These are phyloP conservation scores for Elongisporangium prolatum DNA, from an alignment of 352 stramenopile genomes.

Conservation along the genomic window DNA sequence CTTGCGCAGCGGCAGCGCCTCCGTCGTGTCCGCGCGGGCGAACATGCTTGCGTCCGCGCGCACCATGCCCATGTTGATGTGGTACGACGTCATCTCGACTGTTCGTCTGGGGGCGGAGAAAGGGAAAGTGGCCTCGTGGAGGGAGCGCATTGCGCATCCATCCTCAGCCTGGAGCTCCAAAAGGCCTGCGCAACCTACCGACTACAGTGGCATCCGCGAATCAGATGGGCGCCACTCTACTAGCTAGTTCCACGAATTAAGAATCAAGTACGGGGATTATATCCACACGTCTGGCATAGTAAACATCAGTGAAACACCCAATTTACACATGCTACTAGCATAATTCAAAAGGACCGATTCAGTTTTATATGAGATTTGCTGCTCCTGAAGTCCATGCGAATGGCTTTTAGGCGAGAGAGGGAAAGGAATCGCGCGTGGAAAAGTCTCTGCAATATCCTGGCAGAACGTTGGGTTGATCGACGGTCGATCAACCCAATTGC, in stretches of 20 bases:
- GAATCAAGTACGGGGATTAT: background rate
- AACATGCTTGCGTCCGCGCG: slow-evolving; percentile 28
- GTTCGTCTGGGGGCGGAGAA: background rate
- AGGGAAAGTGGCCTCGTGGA: background rate
- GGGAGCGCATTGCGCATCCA: background rate
- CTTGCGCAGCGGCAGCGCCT: slow-evolving; percentile 39
- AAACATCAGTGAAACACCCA: background rate
- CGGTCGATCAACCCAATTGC: too few species aligned
- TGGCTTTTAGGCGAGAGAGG: too few species aligned
- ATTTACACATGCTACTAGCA: background rate
- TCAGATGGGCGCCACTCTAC: background rate
- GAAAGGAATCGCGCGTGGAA: background rate
- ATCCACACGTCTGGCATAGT: background rate
- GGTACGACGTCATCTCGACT: background rate
- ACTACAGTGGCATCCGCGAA: background rate
- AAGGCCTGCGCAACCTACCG: background rate
- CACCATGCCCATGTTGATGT: background rate
- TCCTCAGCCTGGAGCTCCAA: background rate
- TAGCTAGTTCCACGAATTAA: background rate
- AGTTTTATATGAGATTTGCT: background rate
- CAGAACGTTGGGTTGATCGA: background rate
- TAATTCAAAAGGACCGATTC: background rate
- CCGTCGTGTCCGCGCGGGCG: slow-evolving; percentile 15
- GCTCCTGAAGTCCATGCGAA: too few species aligned
- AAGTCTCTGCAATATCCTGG: background rate